phyloP scores from a whole-genome alignment of 768 basidiomycete species.

The Naganishia kalamii region DNA sequence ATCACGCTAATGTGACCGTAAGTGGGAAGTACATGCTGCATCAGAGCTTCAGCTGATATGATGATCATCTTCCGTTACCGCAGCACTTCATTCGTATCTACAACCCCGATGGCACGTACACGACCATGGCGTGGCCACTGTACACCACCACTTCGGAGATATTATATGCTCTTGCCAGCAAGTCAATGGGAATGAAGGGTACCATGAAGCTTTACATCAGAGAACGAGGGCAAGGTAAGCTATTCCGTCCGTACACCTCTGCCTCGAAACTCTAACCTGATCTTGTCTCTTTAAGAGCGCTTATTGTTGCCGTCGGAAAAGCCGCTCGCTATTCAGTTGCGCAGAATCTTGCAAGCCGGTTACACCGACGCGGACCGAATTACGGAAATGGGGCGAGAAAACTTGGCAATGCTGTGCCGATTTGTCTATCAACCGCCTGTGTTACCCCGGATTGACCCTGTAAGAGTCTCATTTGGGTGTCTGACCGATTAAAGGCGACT shows the following conservation, averaged over 20 bases:
- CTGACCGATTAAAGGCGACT: neutral
- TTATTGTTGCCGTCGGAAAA: slow-evolving; percentile 71
- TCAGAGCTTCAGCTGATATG: too few species aligned
- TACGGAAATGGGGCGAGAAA: slow-evolving; percentile 68
- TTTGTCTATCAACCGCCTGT: slow-evolving; percentile 72
- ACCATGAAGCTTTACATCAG: slow-evolving; percentile 53
- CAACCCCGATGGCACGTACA: slow-evolving; percentile 64
- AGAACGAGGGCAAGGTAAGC: slow-evolving; percentile 49
- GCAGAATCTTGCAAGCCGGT: slow-evolving; percentile 80
- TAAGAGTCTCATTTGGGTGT: slow-evolving; percentile 24
- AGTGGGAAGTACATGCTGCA: neutral
- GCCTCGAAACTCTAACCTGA: neutral
- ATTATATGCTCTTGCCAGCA: slow-evolving; percentile 58
- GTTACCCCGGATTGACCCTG: slow-evolving; percentile 44
- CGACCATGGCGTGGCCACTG: slow-evolving; percentile 61
- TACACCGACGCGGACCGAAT: slow-evolving; percentile 70
- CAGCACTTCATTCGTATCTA: slow-evolving; percentile 69
- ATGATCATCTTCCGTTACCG: neutral
- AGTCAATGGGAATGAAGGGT: slow-evolving; percentile 49
- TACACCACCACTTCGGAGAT: slow-evolving; percentile 65
- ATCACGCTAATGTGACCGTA: slow-evolving; percentile 8
- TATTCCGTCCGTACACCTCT: neutral
- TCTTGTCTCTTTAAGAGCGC: slow-evolving; percentile 57
- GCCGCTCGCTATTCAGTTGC: slow-evolving; percentile 75
- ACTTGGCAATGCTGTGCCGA: slow-evolving; percentile 74